A percentile compares a stretch with the other conserved stretches of the same genome.
These are phyloP conservation scores for Lyophyllum semitale DNA, from an alignment of 768 basidiomycete species.

Conservation along the genomic window DNA sequence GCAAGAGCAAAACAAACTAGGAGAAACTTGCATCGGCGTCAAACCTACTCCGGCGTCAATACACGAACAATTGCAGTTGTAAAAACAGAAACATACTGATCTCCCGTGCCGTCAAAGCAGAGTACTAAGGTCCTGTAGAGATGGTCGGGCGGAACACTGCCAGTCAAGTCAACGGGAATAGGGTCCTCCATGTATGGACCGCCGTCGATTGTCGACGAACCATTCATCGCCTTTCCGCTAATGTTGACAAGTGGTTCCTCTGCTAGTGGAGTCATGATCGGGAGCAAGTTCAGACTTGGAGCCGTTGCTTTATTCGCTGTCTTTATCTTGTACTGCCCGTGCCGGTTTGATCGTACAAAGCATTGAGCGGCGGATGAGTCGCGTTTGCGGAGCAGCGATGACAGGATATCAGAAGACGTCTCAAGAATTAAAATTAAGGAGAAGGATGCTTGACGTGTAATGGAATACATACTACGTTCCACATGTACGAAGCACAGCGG, in stretches of 20 bases:
- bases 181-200: neutral
- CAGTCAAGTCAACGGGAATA: neutral
- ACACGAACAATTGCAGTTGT: neutral
- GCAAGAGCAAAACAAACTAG: neutral
- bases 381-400: too few relatives aligned
- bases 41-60: constrained; percentile 24
- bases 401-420: too few relatives aligned
- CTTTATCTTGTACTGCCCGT: neutral
- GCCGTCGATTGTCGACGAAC: neutral
- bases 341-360: neutral
- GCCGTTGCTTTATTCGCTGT: neutral
- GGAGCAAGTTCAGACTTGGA: neutral
- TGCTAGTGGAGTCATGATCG: neutral
- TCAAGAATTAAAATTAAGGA: too few relatives aligned
- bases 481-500: too few relatives aligned
- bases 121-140: constrained; percentile 54
- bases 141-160: constrained; percentile 28
- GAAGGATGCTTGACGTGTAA: too few relatives aligned
- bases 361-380: too few relatives aligned
- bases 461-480: too few relatives aligned
- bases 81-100: constrained; percentile 30
- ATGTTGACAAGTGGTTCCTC: neutral
- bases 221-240: neutral
- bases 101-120: constrained; percentile 69
- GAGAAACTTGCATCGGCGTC: constrained; percentile 36